These are phyloP conservation scores for Diplodia sapinea DNA, from an alignment of 2,329 filamentous ascomycete species.

Conservation along the genomic window DNA sequence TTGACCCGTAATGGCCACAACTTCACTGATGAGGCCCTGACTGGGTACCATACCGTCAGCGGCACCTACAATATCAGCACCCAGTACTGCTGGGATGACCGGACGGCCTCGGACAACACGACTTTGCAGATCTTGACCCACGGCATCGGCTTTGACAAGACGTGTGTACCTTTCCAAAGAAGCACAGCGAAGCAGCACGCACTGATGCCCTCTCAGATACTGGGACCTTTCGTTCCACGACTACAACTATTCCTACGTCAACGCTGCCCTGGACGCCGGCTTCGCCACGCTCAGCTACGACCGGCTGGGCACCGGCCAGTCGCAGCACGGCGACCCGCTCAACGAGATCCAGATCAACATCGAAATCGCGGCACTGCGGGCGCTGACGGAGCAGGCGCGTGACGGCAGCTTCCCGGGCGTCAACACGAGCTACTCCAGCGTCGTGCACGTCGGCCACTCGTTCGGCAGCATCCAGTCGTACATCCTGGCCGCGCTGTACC, in stretches of 20 bases:
- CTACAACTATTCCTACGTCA: constrained; percentile 68
- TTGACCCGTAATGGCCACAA: constrained; percentile 59
- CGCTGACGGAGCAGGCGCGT: constrained; percentile 59
- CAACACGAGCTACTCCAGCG: constrained; percentile 48
- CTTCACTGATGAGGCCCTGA: constrained; percentile 53
- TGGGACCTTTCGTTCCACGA: constrained; percentile 66
- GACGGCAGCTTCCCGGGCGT: constrained; percentile 53
- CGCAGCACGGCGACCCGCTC: constrained; percentile 64
- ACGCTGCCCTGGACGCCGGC: constrained; percentile 60
- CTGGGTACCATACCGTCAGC: constrained; percentile 57
- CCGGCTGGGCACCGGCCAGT: constrained; percentile 65
- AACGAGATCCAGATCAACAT: constrained; percentile 64
- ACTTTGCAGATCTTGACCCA: constrained; percentile 58
- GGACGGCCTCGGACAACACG: constrained; percentile 41
- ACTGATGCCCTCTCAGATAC: constrained; percentile 53
- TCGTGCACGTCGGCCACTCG: constrained; percentile 68
- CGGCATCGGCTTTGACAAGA: constrained; percentile 62
- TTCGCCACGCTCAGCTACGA: constrained; percentile 68
- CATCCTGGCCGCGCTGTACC: constrained; percentile 59
- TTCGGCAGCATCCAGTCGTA: constrained; percentile 67
- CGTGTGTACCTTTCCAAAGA: constrained; percentile 38
- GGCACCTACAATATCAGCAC: constrained; percentile 64
- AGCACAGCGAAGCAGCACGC: neutral
- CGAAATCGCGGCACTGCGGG: constrained; percentile 63
- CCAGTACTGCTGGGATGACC: constrained; percentile 65